Base-by-base conservation (phyloP, 306 rosid species). In the Trifolium repens region DNA sequence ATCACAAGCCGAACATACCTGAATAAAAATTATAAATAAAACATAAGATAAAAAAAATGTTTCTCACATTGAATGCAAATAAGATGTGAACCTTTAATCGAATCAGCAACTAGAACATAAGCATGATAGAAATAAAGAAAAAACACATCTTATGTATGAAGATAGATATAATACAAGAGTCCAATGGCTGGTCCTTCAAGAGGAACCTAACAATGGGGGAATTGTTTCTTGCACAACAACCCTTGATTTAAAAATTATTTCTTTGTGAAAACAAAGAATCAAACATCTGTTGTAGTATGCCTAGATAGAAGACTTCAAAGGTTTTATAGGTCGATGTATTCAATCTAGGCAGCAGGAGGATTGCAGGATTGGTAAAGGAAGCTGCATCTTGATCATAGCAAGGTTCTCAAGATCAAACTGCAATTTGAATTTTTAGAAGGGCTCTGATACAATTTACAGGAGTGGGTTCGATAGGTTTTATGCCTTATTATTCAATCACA, bases 1-100 rank as follows among this genome's bases (percentile, higher is more conserved):
- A 84, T 74, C 49, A 92, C 89, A 69, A 83, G 84, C 54, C 97
- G 99, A 67, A 92, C 88, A 84, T 94, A 94, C 87, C 98, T 94
- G 87, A 85, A 83, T 40, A 72, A 66, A 57, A 54, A 71, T 30
- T 65, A 49, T 55, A 69, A 68, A 76, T 50, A 52, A 64, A 50
- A 19, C 42, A 24, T 71, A 47, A 52, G 78, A 74, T 50, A 54
- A n/a, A n/a, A 50, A 71, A 40, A 42, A 67, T 34, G 67, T 7
- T 11, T 17, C 27, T 66, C 12, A 16, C 7, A 66, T 40, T 49
- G 22, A 67, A 77, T 22, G 27, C 54, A 30, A 71, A 54, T 42
- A 52, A 67, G 57, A 46, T 24, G 15, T 24, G 67, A 77, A 5
- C 35, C 74, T 57, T 65, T 39, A 72, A 52, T 22, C 77, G 71